Conservation (phyloP, 1,139 yeast species). For the Debaryomyces robertsiae region DNA sequence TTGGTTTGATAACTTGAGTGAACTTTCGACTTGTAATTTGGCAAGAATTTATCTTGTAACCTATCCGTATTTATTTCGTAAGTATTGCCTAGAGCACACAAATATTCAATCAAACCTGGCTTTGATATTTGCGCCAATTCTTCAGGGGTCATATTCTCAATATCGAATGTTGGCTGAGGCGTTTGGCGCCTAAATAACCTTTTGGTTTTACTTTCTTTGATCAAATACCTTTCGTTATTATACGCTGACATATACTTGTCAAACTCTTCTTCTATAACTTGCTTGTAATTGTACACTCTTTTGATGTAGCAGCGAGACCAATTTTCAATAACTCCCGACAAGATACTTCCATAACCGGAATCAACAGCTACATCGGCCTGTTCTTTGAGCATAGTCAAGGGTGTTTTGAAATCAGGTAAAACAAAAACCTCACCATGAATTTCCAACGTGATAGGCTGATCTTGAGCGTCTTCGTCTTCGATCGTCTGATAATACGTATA, state of each 20-base stretch:
- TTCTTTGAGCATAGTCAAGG: slow-evolving; percentile 79
- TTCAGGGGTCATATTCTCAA: slow-evolving; percentile 48
- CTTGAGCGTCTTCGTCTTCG: slow-evolving; percentile 48
- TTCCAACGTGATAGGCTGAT: slow-evolving; percentile 62
- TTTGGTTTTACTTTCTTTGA: slow-evolving; percentile 45
- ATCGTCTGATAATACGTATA: slow-evolving; percentile 43
- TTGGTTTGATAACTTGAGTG: slow-evolving; percentile 61
- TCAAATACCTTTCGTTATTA: slow-evolving; percentile 42
- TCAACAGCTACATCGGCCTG: slow-evolving; percentile 93
- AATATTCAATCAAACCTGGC: slow-evolving; percentile 80
- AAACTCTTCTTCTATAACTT: slow-evolving; percentile 59
- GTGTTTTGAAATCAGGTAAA: slow-evolving; percentile 49
- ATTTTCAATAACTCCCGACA: slow-evolving; percentile 79
- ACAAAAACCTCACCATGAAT: slow-evolving; percentile 74
- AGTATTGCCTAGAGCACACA: slow-evolving; percentile 78
- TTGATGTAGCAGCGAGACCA: slow-evolving; percentile 64
- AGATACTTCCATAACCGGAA: slow-evolving; percentile 78
- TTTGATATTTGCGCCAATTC: slow-evolving; percentile 58
- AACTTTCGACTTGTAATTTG: slow-evolving; percentile 65
- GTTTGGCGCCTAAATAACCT: slow-evolving; percentile 44
- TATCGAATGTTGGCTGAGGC: slow-evolving; percentile 28
- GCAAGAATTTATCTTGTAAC: slow-evolving; percentile 72
- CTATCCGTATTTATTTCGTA: slow-evolving; percentile 87
- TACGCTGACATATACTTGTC: slow-evolving; percentile 47
- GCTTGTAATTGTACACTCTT: slow-evolving; percentile 64